These are phyloP conservation scores for Aspergillus sp. DNA, from an alignment of 2,329 filamentous ascomycete species.

Conservation along the genomic window DNA sequence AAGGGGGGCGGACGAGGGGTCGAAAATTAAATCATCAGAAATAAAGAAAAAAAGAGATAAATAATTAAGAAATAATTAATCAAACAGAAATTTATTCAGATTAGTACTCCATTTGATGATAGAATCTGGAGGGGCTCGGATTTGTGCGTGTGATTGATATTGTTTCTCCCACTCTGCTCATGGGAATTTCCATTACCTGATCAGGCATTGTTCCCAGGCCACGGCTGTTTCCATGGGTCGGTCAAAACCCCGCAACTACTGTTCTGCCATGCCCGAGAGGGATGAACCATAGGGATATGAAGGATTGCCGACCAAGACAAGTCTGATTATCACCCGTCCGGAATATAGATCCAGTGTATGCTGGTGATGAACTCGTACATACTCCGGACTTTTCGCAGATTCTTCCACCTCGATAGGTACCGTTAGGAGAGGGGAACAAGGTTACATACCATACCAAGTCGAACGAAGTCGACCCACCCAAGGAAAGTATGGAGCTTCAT, in stretches of 20 bases:
- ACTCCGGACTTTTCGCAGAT: background rate
- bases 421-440: conserved; percentile 5
- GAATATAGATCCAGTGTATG: background rate
- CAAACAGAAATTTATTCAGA: too few species aligned
- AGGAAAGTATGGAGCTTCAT: conserved; percentile 4
- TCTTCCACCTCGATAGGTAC: background rate
- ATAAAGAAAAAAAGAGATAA: conserved; percentile 5
- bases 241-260: conserved; percentile 20
- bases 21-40: conserved; percentile 3
- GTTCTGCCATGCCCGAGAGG: conserved; percentile 21
- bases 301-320: conserved; percentile 1
- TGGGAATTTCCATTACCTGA: conserved; percentile 2
- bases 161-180: background rate
- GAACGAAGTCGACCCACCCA: conserved; percentile 12
- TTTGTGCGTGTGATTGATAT: conserved; percentile 7
- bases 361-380: background rate
- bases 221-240: background rate
- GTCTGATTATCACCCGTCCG: background rate
- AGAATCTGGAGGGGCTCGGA: background rate
- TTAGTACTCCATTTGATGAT: too few species aligned
- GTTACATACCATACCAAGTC: conserved; percentile 19
- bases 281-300: conserved; percentile 12
- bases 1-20: conserved; percentile 20
- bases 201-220: background rate
- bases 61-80: background rate